Base-by-base conservation (phyloP, 179 eudicot species). In the Beta lomatogona region DNA sequence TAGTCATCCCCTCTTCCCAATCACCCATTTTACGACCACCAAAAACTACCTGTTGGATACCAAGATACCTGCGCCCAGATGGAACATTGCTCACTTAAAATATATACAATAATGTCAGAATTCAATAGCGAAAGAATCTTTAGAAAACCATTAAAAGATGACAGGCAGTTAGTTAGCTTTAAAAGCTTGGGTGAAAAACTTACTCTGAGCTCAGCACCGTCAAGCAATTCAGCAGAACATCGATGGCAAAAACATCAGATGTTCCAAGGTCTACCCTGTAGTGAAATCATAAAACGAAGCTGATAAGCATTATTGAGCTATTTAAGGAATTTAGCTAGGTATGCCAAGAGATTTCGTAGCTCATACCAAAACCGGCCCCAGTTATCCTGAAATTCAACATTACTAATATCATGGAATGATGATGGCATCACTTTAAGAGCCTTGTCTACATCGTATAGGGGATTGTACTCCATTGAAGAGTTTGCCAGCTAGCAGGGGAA, bases 211-310 rank as follows among this genome's bases (percentile, higher is more conserved):
- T 95, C 85, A 95, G 77, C 71, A 87, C 95, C 13, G 96, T 92
- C 83, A 95, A 91, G 82, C 93, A 94, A 81, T 94, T 95, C 73
- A 95, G 94, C 61, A 94, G 94, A 46, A 95, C 94, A 82, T 95
- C 99, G 15, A 95, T 89, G 70, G 94, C 87, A 74, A 95, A 85
- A 89, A 84, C 87, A 89, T 95, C 98, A 65, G 97, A 82, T 52
- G 99, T 95, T 63, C 99, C 99, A 73, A 94, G 95, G 84, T 95
- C 98, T 73, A 95, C 93, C 99, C 98, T 95, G 94, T 87, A 80
- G 75, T 81, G 19, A 66, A 83, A 79, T 74, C 73, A 66, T 45
- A 57, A 25, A 16, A 65, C 52, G 73, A 63, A 76, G 81, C 68
- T 8, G 44, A 25, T 82, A 69, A 80, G 15, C 22, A 55, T 11